These are phyloP conservation scores for Coniochaeta sp. DNA, from an alignment of 2,329 filamentous ascomycete genomes.

Conservation along the genomic window DNA sequence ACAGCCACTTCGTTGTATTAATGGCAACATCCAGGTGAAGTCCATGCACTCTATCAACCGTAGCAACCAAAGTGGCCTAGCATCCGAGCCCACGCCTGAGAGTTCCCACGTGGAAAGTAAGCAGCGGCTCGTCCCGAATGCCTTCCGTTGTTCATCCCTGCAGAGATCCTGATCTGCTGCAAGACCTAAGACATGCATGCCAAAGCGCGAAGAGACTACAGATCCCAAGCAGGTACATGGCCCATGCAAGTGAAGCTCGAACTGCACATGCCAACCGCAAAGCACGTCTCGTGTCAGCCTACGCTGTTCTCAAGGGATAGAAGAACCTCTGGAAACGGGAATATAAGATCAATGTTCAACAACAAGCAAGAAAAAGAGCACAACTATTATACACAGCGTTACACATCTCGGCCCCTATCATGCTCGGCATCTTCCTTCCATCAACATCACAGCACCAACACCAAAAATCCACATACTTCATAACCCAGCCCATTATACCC, in stretches of 20 bases:
- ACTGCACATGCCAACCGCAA: not conserved
- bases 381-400: not conserved
- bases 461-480: not conserved
- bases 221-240: too few species aligned
- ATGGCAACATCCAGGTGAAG: too few species aligned
- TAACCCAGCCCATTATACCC: not conserved
- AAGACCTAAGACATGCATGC: not conserved
- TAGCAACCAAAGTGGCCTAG: too few species aligned
- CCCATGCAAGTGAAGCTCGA: too few species aligned
- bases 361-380: not conserved
- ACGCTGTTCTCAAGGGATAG: not conserved
- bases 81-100: too few species aligned
- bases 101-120: not conserved
- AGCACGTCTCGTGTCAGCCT: not conserved
- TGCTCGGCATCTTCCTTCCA: not conserved
- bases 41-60: too few species aligned
- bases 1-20: too few species aligned
- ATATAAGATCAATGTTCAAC: not conserved
- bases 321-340: not conserved
- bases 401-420: not conserved
- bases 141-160: not conserved
- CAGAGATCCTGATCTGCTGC: not conserved
- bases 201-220: not conserved
- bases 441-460: not conserved
- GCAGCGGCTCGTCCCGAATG: not conserved